Conservation (phyloP, 371 early-diverging fungal genomes). For the Actinomortierella ambigua region DNA sequence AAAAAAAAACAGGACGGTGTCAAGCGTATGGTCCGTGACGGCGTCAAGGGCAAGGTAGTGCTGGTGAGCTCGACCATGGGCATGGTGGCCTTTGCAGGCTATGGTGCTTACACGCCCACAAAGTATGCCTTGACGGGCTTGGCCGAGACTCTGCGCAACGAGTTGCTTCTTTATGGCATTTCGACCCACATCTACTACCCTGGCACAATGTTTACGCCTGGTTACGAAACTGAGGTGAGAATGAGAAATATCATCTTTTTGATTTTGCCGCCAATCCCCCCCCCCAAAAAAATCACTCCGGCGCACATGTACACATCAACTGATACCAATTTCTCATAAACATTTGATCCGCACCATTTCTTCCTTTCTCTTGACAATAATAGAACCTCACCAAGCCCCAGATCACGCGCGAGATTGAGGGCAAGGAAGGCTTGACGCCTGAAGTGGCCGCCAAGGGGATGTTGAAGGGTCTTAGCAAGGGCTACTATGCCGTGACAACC, state of each 20-base stretch:
- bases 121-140: constrained; percentile 86
- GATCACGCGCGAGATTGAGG: constrained; percentile 84
- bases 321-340: background rate
- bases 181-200: constrained; percentile 82
- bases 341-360: background rate
- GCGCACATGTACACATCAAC: too few species aligned
- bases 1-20: constrained; percentile 59
- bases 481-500: constrained; percentile 58
- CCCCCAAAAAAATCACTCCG: too few species aligned
- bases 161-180: constrained; percentile 73
- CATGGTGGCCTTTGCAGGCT: constrained; percentile 82
- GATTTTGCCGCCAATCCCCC: too few species aligned
- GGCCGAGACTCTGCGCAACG: constrained; percentile 76
- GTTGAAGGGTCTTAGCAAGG: constrained; percentile 36
- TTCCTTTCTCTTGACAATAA: background rate
- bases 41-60: constrained; percentile 73
- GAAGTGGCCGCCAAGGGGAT: constrained; percentile 62
- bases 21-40: constrained; percentile 66
- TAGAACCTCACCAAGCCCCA: constrained; percentile 83
- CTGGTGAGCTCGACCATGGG: constrained; percentile 82
- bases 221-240: constrained; percentile 69
- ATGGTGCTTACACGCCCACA: constrained; percentile 80
- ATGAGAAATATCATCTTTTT: background rate
- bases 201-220: constrained; percentile 83
- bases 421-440: constrained; percentile 62